Percentiles rank a stretch among this genome's conserved stretches.
phyloP scores from a whole-genome alignment of 1,284 basidiomycete species.

The Porphyrellus sp. region DNA sequence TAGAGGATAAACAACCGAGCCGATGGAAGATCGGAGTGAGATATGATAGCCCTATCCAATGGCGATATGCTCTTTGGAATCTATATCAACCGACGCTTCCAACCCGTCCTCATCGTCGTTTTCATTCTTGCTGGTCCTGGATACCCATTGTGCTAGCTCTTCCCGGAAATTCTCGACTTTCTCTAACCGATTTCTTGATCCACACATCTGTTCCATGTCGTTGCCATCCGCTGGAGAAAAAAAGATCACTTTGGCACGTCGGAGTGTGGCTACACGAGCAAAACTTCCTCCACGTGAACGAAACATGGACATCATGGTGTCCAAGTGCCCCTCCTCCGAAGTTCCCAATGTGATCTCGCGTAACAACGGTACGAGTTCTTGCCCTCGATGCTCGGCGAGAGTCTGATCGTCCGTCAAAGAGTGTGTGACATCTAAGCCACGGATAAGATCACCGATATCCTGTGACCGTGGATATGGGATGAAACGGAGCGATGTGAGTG shows the following conservation, averaged over 20 bases:
- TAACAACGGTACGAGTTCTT: constrained; percentile 3
- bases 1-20: no score
- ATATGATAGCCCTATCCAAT: no score
- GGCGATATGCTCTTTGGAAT: no score
- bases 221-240: constrained; percentile 16
- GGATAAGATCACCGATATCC: constrained; percentile 12
- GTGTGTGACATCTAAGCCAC: neutral
- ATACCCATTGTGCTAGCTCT: constrained; percentile 1
- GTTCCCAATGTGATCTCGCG: constrained; percentile 19
- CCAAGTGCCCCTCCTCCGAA: constrained; percentile 8
- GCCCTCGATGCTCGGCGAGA: no score
- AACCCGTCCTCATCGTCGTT: neutral
- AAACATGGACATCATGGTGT: constrained; percentile 12
- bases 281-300: constrained; percentile 6
- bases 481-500: constrained; percentile 15
- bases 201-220: neutral
- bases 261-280: constrained; percentile 8
- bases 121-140: neutral
- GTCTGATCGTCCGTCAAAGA: neutral
- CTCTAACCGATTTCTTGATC: neutral
- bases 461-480: constrained; percentile 21
- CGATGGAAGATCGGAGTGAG: no score
- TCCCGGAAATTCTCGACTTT: neutral
- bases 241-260: constrained; percentile 9
- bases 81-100: neutral